Evolutionary conservation across 139 green algal genomes (phyloP).

Genomic region (Gonium pectorale): DNA sequence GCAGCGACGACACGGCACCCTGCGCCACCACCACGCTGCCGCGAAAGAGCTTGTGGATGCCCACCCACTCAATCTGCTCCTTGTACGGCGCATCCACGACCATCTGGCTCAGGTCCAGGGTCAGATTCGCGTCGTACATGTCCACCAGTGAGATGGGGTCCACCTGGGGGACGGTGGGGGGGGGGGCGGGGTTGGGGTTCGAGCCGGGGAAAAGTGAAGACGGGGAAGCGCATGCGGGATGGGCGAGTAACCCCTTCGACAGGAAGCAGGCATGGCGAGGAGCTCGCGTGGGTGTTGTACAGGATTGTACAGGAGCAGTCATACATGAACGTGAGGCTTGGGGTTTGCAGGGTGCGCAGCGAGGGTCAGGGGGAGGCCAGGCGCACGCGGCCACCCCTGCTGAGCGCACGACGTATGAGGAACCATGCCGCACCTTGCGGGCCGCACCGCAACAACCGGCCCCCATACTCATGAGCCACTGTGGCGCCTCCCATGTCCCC

Average conservation of each 20-base stretch:
- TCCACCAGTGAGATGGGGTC: slow-evolving; percentile 32
- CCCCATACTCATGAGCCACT: background rate
- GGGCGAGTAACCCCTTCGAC: background rate
- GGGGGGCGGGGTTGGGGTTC: background rate
- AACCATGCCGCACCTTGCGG: background rate
- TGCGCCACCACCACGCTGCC: slow-evolving; percentile 32
- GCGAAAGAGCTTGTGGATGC: slow-evolving; percentile 34
- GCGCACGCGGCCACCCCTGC: background rate
- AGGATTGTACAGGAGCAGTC: background rate
- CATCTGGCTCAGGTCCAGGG: slow-evolving; percentile 16
- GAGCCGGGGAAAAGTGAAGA: too few species aligned
- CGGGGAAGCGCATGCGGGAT: background rate
- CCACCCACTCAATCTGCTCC: slow-evolving; percentile 11
- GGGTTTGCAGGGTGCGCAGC: background rate
- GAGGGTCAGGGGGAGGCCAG: background rate
- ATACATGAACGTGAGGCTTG: background rate
- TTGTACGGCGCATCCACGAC: slow-evolving; percentile 16
- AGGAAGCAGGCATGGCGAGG: background rate
- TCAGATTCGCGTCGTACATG: background rate
- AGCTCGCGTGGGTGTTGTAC: background rate
- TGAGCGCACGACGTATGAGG: background rate
- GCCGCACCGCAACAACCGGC: background rate
- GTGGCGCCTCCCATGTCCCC: background rate
- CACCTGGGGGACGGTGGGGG: background rate
- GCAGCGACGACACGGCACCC: slow-evolving; percentile 23